Conservation (phyloP, 345 rosid genomes). For the Eutrema japonicum region DNA sequence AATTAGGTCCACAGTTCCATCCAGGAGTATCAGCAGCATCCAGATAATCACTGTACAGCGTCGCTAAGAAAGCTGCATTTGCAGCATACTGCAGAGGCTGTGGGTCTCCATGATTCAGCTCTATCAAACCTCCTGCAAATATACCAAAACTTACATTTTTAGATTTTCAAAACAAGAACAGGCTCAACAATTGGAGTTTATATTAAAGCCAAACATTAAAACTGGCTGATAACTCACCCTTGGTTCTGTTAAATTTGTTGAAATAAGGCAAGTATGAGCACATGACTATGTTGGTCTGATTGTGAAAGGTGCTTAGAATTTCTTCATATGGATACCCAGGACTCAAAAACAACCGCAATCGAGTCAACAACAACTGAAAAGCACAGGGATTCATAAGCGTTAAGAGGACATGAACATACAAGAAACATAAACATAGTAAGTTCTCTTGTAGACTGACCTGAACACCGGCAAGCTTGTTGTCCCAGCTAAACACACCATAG, state of each 20-base stretch:
- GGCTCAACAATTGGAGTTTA: constrained; percentile 24
- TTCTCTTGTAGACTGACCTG: constrained; percentile 58
- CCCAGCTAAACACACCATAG: constrained; percentile 96
- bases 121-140: constrained; percentile 75
- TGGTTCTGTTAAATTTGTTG: constrained; percentile 72
- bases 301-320: constrained; percentile 82
- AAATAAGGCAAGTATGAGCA: constrained; percentile 76
- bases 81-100: constrained; percentile 94
- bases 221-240: constrained; percentile 50
- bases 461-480: constrained; percentile 96
- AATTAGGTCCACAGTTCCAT: constrained; percentile 95
- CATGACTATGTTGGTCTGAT: constrained; percentile 84
- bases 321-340: constrained; percentile 97
- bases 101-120: constrained; percentile 91
- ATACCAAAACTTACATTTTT: constrained; percentile 21
- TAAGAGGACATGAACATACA: background rate
- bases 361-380: constrained; percentile 72
- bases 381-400: constrained; percentile 14
- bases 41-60: constrained; percentile 82
- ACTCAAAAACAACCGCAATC: constrained; percentile 84
- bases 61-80: constrained; percentile 91
- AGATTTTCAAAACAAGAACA: constrained; percentile 17
- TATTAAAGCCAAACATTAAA: constrained; percentile 11
- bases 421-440: constrained; percentile 21
- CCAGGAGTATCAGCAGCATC: constrained; percentile 98